Base-by-base conservation (phyloP, 2,329 filamentous ascomycete genomes). In the Fusarium pilosicola region DNA sequence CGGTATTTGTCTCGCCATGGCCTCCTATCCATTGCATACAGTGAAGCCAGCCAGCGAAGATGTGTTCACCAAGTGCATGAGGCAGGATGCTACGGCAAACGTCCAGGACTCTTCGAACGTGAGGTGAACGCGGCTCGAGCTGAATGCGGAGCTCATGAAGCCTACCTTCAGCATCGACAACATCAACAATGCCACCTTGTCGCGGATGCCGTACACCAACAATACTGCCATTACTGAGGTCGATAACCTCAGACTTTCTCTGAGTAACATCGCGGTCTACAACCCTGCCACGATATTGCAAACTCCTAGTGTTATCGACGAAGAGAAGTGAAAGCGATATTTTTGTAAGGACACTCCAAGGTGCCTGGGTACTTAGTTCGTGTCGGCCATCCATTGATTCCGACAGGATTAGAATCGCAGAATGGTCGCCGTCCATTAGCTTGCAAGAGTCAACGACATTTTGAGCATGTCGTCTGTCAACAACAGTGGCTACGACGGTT, bases 381-480 rank as follows among this genome's bases (percentile, higher is more conserved):
- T 89, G 88, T 36, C 88, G 87, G 3, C 92, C 91, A 72, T 90
- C 85, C 57, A 87, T 86, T 30, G 90, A 89, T 74, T 92, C 89
- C 7, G 91, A 92, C 20, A 96, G 83, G 32, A 93, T 90, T 6
- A 95, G 83, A 58, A 95, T 92, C 72, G 91, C 90, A 38, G 91
- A 90, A 61, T 92, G 85, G 32, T 87, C 85, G 4, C 91, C 91
- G 79, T 95, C 93, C 9, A 87, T 85, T 48, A 95, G 81, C 76
- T 90, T 93, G 81, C 92, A 94, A 12, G 92, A 93, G 81, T 95
- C 93, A 32, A 91, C 87, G 22, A 95, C 90, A 70, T 90, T 91
- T 63, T 92, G 87, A 14, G 90, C 90, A 76, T 90, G 88, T 59
- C 88, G 86, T 38, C 88, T 83, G 56, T 89, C 85, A 4, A 87